A percentile compares a stretch with the other conserved stretches of the same genome.
Conservation (phyloP, 2,329 filamentous ascomycete species). For the Curvularia verruculosa region DNA sequence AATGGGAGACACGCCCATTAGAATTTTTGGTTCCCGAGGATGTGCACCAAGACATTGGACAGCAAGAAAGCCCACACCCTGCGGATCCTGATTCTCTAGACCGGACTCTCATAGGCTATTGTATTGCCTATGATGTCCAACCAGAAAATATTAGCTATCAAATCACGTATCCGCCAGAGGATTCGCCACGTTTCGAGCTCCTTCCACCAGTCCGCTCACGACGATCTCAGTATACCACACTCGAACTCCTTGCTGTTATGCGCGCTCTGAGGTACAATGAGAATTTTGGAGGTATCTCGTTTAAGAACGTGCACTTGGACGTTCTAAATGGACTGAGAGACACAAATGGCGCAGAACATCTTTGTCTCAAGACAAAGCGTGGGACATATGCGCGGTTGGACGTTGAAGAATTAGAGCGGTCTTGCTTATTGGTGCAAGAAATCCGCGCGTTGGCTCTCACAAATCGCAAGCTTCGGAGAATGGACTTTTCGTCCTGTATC, state of each 20-base stretch:
- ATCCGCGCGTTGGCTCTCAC: constrained; percentile 70
- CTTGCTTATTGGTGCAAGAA: constrained; percentile 70
- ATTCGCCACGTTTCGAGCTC: constrained; percentile 70
- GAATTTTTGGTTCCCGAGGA: constrained; percentile 65
- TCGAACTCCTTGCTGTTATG: constrained; percentile 73
- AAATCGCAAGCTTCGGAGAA: constrained; percentile 65
- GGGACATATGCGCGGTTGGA: constrained; percentile 63
- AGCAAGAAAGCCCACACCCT: constrained; percentile 54
- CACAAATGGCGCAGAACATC: constrained; percentile 64
- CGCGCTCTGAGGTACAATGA: constrained; percentile 74
- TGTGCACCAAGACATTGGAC: constrained; percentile 43
- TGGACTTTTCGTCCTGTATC: constrained; percentile 70
- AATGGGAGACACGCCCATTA: constrained; percentile 69
- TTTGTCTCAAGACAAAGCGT: constrained; percentile 63
- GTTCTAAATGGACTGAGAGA: constrained; percentile 67
- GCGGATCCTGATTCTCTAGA: constrained; percentile 69
- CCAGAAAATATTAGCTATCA: constrained; percentile 64
- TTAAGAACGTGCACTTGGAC: constrained; percentile 68
- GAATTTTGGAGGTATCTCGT: constrained; percentile 70
- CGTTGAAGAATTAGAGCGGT: constrained; percentile 59
- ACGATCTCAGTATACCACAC: constrained; percentile 61
- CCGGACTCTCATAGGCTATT: constrained; percentile 71
- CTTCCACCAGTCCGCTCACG: constrained; percentile 61
- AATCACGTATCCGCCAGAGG: constrained; percentile 57
- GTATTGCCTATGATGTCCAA: constrained; percentile 70